A percentile compares a stretch with the other conserved stretches of the same genome.
Evolutionary conservation across 805 yeast species (phyloP).

Genomic region (Starmerella geochares): DNA sequence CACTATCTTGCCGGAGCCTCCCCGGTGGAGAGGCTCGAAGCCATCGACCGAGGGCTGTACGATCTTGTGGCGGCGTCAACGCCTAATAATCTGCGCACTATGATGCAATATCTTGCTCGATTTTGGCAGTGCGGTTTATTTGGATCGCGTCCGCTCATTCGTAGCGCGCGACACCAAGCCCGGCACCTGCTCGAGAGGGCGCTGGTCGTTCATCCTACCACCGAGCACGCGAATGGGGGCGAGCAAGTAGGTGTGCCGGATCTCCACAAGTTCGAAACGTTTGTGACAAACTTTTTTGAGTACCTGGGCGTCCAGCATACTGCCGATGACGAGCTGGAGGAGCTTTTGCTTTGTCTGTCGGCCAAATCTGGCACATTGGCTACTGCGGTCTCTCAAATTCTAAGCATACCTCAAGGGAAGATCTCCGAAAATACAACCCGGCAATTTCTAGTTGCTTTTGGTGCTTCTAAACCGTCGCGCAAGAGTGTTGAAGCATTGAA

Average conservation of each 20-base stretch:
- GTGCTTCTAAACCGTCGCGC: conserved; percentile 16
- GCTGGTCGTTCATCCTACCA: conserved; percentile 23
- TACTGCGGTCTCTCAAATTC: conserved; percentile 19
- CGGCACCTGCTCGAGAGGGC: conserved; percentile 24
- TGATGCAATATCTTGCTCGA: conserved; percentile 25
- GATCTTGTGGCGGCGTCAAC: conserved; percentile 23
- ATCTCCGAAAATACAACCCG: conserved; percentile 24
- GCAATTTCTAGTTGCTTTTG: conserved; percentile 23
- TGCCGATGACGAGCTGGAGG: conserved; percentile 21
- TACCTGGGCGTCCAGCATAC: conserved; percentile 19
- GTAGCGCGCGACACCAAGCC: conserved; percentile 25
- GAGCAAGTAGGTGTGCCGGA: conserved; percentile 27
- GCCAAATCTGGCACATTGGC: conserved; percentile 26
- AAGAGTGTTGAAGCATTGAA: conserved; percentile 10
- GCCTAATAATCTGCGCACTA: conserved; percentile 23
- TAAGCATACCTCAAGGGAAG: background rate
- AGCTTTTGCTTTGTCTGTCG: conserved; percentile 25
- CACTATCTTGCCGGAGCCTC: conserved; percentile 17
- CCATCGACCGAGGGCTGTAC: conserved; percentile 21
- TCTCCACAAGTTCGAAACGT: conserved; percentile 22
- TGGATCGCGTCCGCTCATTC: conserved; percentile 23
- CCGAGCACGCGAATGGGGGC: conserved; percentile 20
- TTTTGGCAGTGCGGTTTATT: conserved; percentile 27
- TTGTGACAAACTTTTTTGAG: conserved; percentile 21
- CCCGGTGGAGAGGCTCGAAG: conserved; percentile 15